phyloP scores from a whole-genome alignment of 1,284 basidiomycete species.

The Melampsora abietis-canadensis region DNA sequence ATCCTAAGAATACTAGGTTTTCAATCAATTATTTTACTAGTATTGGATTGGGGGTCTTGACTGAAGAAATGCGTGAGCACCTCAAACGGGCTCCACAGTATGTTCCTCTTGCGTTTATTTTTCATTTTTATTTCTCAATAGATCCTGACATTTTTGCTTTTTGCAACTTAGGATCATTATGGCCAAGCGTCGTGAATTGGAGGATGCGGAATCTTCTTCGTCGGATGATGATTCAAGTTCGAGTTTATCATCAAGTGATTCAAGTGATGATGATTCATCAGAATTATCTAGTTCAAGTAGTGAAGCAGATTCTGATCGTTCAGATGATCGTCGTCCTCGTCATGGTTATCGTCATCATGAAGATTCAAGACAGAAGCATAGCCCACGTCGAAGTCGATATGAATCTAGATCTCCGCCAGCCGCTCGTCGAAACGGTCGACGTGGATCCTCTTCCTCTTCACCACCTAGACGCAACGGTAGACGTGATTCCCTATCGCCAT shows the following conservation, averaged over 20 bases:
- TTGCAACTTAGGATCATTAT: conserved; percentile 21
- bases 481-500: neutral
- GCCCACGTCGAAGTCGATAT: neutral
- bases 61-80: conserved; percentile 94
- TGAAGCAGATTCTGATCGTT: conserved; percentile 13
- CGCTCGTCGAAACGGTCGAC: neutral
- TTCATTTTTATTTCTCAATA: no score
- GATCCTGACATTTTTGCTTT: neutral
- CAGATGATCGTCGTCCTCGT: conserved; percentile 6
- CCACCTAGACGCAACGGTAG: neutral
- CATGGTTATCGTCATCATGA: conserved; percentile 1
- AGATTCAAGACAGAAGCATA: no score
- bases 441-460: neutral
- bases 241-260: conserved; percentile 10
- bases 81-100: conserved; percentile 57
- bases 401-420: neutral
- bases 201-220: conserved; percentile 19
- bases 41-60: conserved; percentile 82
- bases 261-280: conserved; percentile 13
- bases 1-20: conserved; percentile 94
- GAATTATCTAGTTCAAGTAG: conserved; percentile 6
- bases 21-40: conserved; percentile 95
- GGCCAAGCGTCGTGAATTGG: conserved; percentile 34
- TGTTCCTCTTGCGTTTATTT: neutral
- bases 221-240: conserved; percentile 17